These are phyloP conservation scores for Globisporangium echinulatum DNA, from an alignment of 352 stramenopile genomes.

Conservation along the genomic window DNA sequence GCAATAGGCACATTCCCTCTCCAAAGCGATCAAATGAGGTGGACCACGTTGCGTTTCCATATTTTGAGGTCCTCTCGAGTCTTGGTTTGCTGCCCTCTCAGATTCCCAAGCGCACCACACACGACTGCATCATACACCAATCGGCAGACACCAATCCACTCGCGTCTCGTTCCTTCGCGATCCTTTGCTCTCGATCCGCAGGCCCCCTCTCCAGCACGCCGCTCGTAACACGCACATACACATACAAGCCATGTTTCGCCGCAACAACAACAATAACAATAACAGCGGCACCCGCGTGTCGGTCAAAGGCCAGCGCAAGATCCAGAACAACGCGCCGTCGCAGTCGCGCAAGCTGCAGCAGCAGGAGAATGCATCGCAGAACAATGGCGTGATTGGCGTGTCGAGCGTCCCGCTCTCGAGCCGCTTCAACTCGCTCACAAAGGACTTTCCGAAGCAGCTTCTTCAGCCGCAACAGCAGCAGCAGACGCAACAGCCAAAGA, in stretches of 20 bases:
- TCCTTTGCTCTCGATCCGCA: no score
- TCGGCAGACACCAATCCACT: no score
- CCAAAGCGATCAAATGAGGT: no score
- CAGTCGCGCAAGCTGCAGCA: conserved; percentile 9
- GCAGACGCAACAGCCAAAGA: conserved; percentile 5
- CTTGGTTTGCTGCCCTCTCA: no score
- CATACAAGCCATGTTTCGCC: conserved; percentile 7
- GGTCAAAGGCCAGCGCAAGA: conserved; percentile 53
- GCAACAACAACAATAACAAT: conserved; percentile 18
- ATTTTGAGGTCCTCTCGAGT: no score
- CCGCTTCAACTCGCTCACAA: conserved; percentile 65
- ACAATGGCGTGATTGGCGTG: conserved; percentile 45
- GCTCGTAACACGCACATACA: background rate
- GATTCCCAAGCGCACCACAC: no score
- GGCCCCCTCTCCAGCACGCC: background rate
- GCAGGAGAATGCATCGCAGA: conserved; percentile 10
- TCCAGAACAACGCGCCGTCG: conserved; percentile 35
- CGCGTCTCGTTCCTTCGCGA: no score
- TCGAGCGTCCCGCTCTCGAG: conserved; percentile 64
- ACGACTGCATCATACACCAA: no score
- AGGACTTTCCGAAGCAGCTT: conserved; percentile 16
- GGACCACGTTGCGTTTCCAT: no score
- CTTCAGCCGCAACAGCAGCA: conserved; percentile 6
- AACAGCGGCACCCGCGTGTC: conserved; percentile 25
- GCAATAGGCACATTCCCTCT: no score